Evolutionary conservation across 2,329 filamentous ascomycete species (phyloP).

Genomic region (Diaporthe eres): DNA sequence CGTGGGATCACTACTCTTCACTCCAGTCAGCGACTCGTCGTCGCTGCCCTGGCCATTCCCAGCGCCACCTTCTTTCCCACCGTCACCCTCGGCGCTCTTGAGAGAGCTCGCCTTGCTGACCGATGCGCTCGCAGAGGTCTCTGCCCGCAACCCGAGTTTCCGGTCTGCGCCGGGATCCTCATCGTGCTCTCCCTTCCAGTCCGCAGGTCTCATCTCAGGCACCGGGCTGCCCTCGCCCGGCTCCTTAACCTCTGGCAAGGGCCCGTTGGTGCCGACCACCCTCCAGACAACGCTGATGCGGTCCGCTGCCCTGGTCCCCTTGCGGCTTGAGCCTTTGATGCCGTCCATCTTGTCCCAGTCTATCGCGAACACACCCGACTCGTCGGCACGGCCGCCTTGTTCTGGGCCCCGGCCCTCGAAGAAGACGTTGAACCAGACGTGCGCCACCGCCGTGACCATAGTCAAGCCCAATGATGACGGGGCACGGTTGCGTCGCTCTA

Average conservation of each 20-base stretch:
- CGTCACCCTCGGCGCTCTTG: slow-evolving; percentile 53
- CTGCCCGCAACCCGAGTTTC: slow-evolving; percentile 76
- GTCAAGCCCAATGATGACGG: slow-evolving; percentile 83
- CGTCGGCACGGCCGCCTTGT: slow-evolving; percentile 73
- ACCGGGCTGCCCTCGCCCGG: slow-evolving; percentile 78
- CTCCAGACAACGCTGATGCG: slow-evolving; percentile 89
- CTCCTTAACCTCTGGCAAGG: slow-evolving; percentile 67
- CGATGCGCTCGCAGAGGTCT: slow-evolving; percentile 74
- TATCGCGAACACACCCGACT: slow-evolving; percentile 74
- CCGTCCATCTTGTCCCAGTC: slow-evolving; percentile 85
- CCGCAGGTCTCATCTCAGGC: slow-evolving; percentile 76
- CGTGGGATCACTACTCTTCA: slow-evolving; percentile 40
- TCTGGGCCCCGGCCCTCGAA: slow-evolving; percentile 89
- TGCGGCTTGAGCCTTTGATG: slow-evolving; percentile 88
- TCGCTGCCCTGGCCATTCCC: slow-evolving; percentile 45
- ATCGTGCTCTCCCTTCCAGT: slow-evolving; percentile 77
- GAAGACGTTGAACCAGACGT: slow-evolving; percentile 97
- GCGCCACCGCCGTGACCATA: slow-evolving; percentile 92
- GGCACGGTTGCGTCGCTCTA: slow-evolving; percentile 87
- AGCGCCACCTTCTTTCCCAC: background rate
- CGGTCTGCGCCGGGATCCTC: slow-evolving; percentile 67
- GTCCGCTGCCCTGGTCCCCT: slow-evolving; percentile 87
- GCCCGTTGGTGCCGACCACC: slow-evolving; percentile 50
- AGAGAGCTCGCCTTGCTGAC: slow-evolving; percentile 83
- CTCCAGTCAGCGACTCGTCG: slow-evolving; percentile 45